Evolutionary conservation across 2,329 filamentous ascomycete genomes (phyloP), one percentile per base, ranked within the genome.

Genomic region (Colletotrichum orbiculare): DNA sequence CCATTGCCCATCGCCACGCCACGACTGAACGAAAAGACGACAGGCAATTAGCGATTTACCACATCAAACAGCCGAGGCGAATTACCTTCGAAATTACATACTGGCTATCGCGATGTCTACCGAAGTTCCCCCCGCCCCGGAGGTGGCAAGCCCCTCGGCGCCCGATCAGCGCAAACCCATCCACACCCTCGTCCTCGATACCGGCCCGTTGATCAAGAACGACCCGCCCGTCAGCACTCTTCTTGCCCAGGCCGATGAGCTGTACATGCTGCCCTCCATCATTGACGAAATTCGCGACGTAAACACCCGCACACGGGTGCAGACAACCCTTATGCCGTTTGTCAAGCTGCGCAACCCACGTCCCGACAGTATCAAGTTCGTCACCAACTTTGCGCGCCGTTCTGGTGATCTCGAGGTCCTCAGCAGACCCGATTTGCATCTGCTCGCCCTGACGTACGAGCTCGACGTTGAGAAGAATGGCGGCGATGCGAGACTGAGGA

Each of bases 191-290:
- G 86, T 98, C 35, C 85, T 99, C 70, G 96, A 99, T 75, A 91
- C 96, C 3, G 95, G 94, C 34, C 94, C 95, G 8, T 89, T 99
- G 66, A 94, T 99, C 77, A 95, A 95, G 75, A 97, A 97, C 79
- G 91, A 96, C 69, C 93, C 95, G 11, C 83, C 92, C 10, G 87
- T 96, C 33, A 96, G 93, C 49, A 93, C 91, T 0, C 87, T 99
- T 10, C 82, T 97, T 55, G 85, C 87, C 42, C 89, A 93, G 75
- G 89, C 93, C 52, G 90, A 96, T 72, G 82, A 85, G 64, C 84
- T 97, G 46, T 88, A 94, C 73, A 97, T 94, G 1, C 91, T 95
- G 0, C 94, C 94, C 0, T 89, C 91, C 8, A 93, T 99, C 60
- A 83, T 98, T 37, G 85, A 89, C 55, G 96, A 99, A 81, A 97